These are phyloP conservation scores for Cercophora scortea DNA, from an alignment of 495 filamentous ascomycete species.

Conservation along the genomic window DNA sequence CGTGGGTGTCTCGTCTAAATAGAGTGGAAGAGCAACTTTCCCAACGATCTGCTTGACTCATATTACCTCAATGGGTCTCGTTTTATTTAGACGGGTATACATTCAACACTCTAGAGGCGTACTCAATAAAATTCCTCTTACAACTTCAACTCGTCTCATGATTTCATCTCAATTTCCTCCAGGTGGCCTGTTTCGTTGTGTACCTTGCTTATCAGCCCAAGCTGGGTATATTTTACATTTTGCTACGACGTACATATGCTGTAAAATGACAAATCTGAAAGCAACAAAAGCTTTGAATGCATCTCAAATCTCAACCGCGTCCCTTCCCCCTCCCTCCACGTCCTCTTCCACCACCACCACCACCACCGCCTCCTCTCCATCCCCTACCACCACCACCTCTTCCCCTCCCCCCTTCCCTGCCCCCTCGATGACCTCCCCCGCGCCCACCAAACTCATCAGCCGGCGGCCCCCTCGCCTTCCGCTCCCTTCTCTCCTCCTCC, in stretches of 20 bases:
- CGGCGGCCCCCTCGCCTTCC: conserved; percentile 35
- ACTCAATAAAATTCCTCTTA: no score
- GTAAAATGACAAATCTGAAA: no score
- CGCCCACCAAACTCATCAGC: conserved; percentile 25
- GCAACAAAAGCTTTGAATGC: not conserved
- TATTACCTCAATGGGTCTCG: conserved; percentile 24
- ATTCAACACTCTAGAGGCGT: conserved; percentile 6
- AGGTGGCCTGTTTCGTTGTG: no score
- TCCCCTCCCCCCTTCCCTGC: conserved; percentile 27
- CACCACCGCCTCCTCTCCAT: conserved; percentile 10
- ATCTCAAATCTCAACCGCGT: not conserved
- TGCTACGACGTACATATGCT: no score
- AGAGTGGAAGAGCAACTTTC: conserved; percentile 58
- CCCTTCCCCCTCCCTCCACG: not conserved
- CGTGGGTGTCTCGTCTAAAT: conserved; percentile 69
- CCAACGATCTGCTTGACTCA: conserved; percentile 41
- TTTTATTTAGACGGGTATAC: conserved; percentile 41
- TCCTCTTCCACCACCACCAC: conserved; percentile 3
- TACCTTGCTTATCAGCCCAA: no score
- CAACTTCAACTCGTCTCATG: no score
- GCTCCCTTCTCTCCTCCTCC: conserved; percentile 56
- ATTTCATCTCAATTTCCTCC: no score
- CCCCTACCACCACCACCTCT: conserved; percentile 23
- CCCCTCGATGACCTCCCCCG: conserved; percentile 27
- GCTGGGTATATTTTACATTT: no score